A percentile compares a stretch with the other conserved stretches of the same genome.
These are phyloP conservation scores for Trichoderma endophyticum DNA, from an alignment of 2,329 filamentous ascomycete species.

Conservation along the genomic window DNA sequence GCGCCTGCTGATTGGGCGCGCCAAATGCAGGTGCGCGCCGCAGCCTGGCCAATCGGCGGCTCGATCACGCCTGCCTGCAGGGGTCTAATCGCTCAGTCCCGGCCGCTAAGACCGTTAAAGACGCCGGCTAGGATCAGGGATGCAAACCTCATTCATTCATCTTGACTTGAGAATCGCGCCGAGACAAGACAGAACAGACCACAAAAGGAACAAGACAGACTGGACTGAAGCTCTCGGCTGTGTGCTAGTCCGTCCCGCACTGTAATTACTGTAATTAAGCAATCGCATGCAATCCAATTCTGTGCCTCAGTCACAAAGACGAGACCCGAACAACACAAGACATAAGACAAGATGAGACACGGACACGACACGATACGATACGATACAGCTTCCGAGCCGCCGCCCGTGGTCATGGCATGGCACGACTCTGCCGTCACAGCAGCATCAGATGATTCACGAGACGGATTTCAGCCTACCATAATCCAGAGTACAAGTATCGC, in stretches of 20 bases:
- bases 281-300: background rate
- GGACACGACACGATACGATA: background rate
- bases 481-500: background rate
- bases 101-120: constrained; percentile 20
- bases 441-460: background rate
- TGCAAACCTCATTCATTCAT: constrained; percentile 1
- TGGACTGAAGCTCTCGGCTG: background rate
- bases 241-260: background rate
- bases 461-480: constrained; percentile 2
- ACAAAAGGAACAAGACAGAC: background rate
- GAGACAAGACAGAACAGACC: background rate
- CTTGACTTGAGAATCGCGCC: background rate
- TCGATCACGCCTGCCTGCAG: constrained; percentile 34
- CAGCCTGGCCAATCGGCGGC: constrained; percentile 33
- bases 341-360: background rate
- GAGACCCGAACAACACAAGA: background rate
- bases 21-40: constrained; percentile 27
- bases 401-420: background rate
- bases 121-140: constrained; percentile 1
- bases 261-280: background rate
- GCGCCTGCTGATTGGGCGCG: constrained; percentile 36
- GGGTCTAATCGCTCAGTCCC: constrained; percentile 36
- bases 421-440: background rate
- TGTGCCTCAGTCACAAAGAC: background rate
- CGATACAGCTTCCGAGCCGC: background rate